These are phyloP conservation scores for Salvia sclarea DNA, from an alignment of 305 asterid species.

Conservation along the genomic window DNA sequence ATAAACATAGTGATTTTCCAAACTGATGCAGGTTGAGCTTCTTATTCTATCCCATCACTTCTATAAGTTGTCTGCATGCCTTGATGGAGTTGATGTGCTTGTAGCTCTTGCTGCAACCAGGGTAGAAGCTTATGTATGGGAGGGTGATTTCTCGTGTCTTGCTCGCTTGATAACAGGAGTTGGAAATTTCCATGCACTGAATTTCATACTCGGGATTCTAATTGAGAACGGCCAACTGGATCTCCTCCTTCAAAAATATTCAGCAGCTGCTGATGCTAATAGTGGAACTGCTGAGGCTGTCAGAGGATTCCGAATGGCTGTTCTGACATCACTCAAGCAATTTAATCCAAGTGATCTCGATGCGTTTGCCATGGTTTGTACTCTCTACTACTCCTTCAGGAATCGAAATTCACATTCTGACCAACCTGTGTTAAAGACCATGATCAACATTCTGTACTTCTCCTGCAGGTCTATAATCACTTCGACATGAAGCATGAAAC, in stretches of 20 bases:
- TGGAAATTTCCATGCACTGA: conserved; percentile 90
- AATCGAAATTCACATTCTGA: background rate
- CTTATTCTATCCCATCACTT: conserved; percentile 97
- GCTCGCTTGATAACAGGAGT: conserved; percentile 99
- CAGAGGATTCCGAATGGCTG: conserved; percentile 97
- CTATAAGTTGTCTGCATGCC: conserved; percentile 95
- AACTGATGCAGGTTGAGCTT: conserved; percentile 82
- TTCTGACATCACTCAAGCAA: conserved; percentile 89
- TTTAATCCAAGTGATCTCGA: conserved; percentile 86
- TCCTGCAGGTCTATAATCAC: conserved; percentile 81
- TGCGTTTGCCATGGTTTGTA: conserved; percentile 85
- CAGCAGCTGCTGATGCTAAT: conserved; percentile 84
- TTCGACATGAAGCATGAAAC: conserved; percentile 97
- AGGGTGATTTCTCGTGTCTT: conserved; percentile 93
- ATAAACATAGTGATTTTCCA: background rate
- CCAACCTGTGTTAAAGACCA: conserved; percentile 12
- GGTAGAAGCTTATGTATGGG: conserved; percentile 94
- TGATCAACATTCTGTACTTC: conserved; percentile 24
- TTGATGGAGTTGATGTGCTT: conserved; percentile 99
- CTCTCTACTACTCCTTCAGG: background rate
- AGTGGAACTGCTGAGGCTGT: conserved; percentile 83
- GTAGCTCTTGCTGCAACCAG: conserved; percentile 97
- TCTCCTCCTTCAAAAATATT: conserved; percentile 91
- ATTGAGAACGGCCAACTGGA: conserved; percentile 94
- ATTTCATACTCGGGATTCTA: conserved; percentile 91